phyloP scores from a whole-genome alignment of 352 stramenopile genomes.

The Phytophthora citricola region DNA sequence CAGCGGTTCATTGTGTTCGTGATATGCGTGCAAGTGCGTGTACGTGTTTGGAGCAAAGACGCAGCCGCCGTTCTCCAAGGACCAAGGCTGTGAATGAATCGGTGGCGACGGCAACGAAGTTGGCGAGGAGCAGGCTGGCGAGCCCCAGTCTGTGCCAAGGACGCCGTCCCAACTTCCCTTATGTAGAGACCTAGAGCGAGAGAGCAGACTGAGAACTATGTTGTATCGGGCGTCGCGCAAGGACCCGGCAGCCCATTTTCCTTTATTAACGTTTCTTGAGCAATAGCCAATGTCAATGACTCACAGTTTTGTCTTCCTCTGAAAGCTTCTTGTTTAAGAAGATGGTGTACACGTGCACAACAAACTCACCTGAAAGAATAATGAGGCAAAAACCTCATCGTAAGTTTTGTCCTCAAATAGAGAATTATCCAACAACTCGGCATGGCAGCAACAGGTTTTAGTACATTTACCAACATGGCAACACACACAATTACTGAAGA shows the following conservation, averaged over 20 bases:
- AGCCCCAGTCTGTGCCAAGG: constrained; percentile 1
- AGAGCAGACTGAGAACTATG: constrained; percentile 37
- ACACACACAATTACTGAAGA: too few relatives aligned
- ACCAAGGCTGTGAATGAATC: constrained; percentile 31
- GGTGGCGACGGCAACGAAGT: constrained; percentile 12
- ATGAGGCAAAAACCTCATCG: not conserved
- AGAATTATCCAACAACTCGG: not conserved
- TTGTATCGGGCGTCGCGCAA: constrained; percentile 34
- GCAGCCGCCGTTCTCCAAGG: constrained; percentile 8
- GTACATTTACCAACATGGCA: too few relatives aligned
- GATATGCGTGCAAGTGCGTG: constrained; percentile 44
- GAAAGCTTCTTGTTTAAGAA: too few relatives aligned
- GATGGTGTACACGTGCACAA: too few relatives aligned
- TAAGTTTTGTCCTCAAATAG: not conserved
- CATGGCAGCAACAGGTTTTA: not conserved
- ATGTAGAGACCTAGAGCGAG: constrained; percentile 48
- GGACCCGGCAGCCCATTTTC: constrained; percentile 29
- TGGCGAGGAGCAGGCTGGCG: not conserved
- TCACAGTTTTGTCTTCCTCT: not conserved
- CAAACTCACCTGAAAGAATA: too few relatives aligned
- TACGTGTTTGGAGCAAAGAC: constrained; percentile 30
- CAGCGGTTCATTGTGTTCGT: constrained; percentile 37
- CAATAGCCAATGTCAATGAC: constrained; percentile 25
- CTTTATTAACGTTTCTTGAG: constrained; percentile 40
- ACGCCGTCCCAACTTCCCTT: constrained; percentile 13